phyloP scores from a whole-genome alignment of 148 eudicot genomes.

The Rhododendron ovatum region DNA sequence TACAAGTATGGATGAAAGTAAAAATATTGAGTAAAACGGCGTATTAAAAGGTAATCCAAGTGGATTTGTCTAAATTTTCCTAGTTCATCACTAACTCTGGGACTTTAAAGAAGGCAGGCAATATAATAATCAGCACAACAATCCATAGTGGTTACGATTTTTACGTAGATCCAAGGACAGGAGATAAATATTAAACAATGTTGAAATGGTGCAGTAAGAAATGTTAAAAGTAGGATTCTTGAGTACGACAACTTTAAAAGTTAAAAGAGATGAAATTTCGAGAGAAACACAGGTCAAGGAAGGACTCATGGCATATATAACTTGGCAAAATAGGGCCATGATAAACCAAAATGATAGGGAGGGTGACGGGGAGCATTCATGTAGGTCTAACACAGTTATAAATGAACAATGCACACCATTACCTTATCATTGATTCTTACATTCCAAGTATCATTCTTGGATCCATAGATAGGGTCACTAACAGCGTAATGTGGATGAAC shows the following conservation, averaged over 20 bases:
- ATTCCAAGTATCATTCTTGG: slow-evolving; percentile 40
- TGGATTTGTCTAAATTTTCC: background rate
- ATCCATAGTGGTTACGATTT: background rate
- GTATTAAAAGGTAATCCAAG: background rate
- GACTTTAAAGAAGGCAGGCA: background rate
- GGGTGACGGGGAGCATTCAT: background rate
- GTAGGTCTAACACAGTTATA: background rate
- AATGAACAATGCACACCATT: background rate
- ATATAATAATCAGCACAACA: background rate
- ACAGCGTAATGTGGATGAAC: slow-evolving; percentile 43
- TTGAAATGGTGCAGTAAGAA: background rate
- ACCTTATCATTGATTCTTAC: slow-evolving; percentile 32
- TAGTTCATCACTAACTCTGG: background rate
- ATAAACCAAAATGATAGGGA: background rate
- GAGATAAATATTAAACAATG: background rate
- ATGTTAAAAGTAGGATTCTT: background rate
- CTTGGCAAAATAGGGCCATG: background rate
- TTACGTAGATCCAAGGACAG: background rate
- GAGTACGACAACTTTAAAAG: background rate
- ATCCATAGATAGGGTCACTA: slow-evolving; percentile 38
- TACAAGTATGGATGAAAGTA: background rate
- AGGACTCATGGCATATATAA: background rate
- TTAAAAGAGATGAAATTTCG: background rate
- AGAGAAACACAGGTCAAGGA: background rate
- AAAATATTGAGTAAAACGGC: background rate